Evolutionary conservation across 305 asterid genomes (phyloP), one percentile per base, ranked within the genome.

Genomic region (Plantago lanceolata): DNA sequence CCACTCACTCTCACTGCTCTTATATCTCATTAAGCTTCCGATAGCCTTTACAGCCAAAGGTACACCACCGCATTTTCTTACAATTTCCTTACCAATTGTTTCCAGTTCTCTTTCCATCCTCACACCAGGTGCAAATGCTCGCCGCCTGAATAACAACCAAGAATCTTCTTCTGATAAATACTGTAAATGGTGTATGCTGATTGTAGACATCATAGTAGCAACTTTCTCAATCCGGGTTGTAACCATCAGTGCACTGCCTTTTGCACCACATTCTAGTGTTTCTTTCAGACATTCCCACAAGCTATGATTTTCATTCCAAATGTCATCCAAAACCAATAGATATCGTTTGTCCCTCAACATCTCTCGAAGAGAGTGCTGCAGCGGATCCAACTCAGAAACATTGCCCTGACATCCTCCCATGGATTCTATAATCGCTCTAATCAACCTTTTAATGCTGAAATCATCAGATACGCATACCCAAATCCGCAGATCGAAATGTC

Each of bases 241-340:
- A 12, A 72, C 77, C 14, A 80, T 49, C 17, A 80, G 17, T 40
- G 26, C 68, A 49, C 79, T 68, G 6, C 79, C 79, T 33, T 19
- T 19, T 1, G 64, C 44, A 7, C 78, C 77, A 52, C 71, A 58
- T 12, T 19, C 24, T 19, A 81, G 57, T 5, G 60, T 61, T 12
- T 56, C 52, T 45, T n/a, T 69, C 26, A 82, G 26, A 5, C 7
- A 31, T 12, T 67, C 70, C 87, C 84, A 82, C 14, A 26, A 3
- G 0, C 9, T 17, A 19, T 61, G 33, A 14, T 71, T 64, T 0
- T 76, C 76, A 61, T 72, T 77, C 82, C 85, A 80, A 0, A 74
- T 64, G 57, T 82, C 84, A 47, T 82, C 87, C 13, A 82, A 28
- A 53, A 74, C 76, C 49, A 82, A 19, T 0, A 82, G 29, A 60